Percentiles rank a stretch among this genome's conserved stretches.
Conservation (phyloP, 1,139 yeast species). For the Candida dubliniensis region DNA sequence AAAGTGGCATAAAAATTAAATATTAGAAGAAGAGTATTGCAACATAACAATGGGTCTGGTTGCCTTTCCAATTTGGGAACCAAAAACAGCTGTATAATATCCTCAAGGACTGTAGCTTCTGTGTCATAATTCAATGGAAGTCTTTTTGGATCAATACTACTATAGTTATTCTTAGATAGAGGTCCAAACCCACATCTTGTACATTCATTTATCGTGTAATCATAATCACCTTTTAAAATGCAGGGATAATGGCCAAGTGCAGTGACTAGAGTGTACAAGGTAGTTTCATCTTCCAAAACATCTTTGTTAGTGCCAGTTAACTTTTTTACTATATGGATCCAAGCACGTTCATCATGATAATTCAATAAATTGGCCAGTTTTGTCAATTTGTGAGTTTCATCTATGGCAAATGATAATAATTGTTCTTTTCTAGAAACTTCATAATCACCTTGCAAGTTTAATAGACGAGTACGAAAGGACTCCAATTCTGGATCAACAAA, state of each 20-base stretch:
- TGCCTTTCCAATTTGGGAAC: slow-evolving; percentile 3
- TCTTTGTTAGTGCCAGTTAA: slow-evolving; percentile 8
- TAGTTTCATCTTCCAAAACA: slow-evolving; percentile 13
- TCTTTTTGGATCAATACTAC: slow-evolving; percentile 22
- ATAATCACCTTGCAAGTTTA: not conserved
- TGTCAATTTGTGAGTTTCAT: not conserved
- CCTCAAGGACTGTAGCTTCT: slow-evolving; percentile 22
- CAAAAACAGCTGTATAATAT: slow-evolving; percentile 22
- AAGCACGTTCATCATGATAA: slow-evolving; percentile 15
- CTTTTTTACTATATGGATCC: slow-evolving; percentile 25
- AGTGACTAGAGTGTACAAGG: slow-evolving; percentile 32
- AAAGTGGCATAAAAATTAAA: slow-evolving; percentile 50
- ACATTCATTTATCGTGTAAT: slow-evolving; percentile 36
- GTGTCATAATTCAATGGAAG: slow-evolving; percentile 22
- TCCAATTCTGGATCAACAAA: slow-evolving; percentile 20
- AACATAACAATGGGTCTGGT: slow-evolving; percentile 28
- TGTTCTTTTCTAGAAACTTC: not conserved
- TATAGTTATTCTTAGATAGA: slow-evolving; percentile 23
- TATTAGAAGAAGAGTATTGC: slow-evolving; percentile 46
- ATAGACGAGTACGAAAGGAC: slow-evolving; percentile 5
- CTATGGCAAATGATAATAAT: slow-evolving; percentile 2
- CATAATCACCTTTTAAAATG: slow-evolving; percentile 31
- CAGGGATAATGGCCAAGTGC: slow-evolving; percentile 49
- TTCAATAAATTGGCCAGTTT: not conserved
- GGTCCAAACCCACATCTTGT: slow-evolving; percentile 37